phyloP scores from a whole-genome alignment of 148 eudicot genomes.

The Cornus florida region DNA sequence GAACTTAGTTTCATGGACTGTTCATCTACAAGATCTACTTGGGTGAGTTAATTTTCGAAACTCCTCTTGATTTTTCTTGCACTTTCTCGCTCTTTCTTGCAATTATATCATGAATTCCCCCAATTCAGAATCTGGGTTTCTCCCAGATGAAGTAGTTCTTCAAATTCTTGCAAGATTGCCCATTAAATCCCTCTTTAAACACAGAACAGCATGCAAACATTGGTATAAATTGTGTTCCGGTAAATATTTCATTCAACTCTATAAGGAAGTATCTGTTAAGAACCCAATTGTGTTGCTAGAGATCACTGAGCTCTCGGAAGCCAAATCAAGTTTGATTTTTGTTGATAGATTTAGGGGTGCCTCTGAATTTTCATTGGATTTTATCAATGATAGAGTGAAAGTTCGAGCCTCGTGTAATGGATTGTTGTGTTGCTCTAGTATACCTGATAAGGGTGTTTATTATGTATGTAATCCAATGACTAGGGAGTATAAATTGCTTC shows the following conservation, averaged over 20 bases:
- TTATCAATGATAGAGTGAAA: slow-evolving; percentile 73
- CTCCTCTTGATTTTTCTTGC: slow-evolving; percentile 13
- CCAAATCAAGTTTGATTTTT: slow-evolving; percentile 61
- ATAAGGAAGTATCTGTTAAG: slow-evolving; percentile 49
- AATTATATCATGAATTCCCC: slow-evolving; percentile 35
- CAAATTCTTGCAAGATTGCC: slow-evolving; percentile 80
- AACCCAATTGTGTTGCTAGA: slow-evolving; percentile 69
- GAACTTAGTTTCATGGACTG: background rate
- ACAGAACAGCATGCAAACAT: slow-evolving; percentile 61
- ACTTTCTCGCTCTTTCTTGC: background rate
- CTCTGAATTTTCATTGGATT: slow-evolving; percentile 68
- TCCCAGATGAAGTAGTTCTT: slow-evolving; percentile 77
- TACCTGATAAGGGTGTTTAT: slow-evolving; percentile 85
- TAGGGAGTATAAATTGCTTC: slow-evolving; percentile 64
- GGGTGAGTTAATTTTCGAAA: background rate
- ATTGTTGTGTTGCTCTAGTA: slow-evolving; percentile 83
- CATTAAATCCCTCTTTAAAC: slow-evolving; percentile 65
- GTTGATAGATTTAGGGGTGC: slow-evolving; percentile 71
- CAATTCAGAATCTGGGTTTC: slow-evolving; percentile 43
- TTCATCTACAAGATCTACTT: slow-evolving; percentile 9
- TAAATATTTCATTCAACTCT: slow-evolving; percentile 52
- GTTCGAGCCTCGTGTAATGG: slow-evolving; percentile 94
- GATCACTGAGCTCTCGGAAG: slow-evolving; percentile 58
- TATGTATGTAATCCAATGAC: slow-evolving; percentile 94
- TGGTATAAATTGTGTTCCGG: slow-evolving; percentile 68